A percentile compares a stretch with the other conserved stretches of the same genome.
These are phyloP conservation scores for Kazachstania martiniae DNA, from an alignment of 805 yeast genomes.

Conservation along the genomic window DNA sequence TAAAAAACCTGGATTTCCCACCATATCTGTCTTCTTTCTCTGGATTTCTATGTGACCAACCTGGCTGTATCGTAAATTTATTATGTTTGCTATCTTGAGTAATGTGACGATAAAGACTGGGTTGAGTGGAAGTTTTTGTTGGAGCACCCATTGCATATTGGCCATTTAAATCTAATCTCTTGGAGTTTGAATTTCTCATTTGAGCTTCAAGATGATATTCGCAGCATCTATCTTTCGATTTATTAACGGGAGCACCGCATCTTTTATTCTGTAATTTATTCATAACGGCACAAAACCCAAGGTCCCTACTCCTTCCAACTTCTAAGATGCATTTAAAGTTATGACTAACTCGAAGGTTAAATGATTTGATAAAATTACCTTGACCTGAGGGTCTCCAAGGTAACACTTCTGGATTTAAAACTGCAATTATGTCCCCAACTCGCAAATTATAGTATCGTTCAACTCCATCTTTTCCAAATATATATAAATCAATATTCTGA, in stretches of 20 bases:
- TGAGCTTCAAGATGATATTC: conserved; percentile 58
- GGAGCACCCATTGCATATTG: conserved; percentile 49
- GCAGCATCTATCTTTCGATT: conserved; percentile 45
- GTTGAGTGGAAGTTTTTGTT: conserved; percentile 18
- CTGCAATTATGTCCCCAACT: conserved; percentile 62
- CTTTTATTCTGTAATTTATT: conserved; percentile 39
- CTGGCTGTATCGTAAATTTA: conserved; percentile 5
- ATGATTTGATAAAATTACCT: conserved; percentile 27
- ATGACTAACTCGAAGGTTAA: conserved; percentile 46
- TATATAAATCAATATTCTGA: conserved; percentile 44
- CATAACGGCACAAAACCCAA: conserved; percentile 53
- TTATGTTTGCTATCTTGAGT: background rate
- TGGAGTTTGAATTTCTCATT: conserved; percentile 40
- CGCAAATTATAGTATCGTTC: conserved; percentile 62
- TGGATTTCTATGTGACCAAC: conserved; percentile 5
- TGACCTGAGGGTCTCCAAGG: conserved; percentile 24
- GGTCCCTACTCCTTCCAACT: conserved; percentile 58
- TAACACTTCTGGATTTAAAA: conserved; percentile 64
- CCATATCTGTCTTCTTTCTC: conserved; percentile 2
- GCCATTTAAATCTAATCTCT: conserved; percentile 69
- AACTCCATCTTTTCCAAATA: conserved; percentile 55
- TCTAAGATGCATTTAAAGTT: conserved; percentile 48
- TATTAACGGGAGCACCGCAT: conserved; percentile 56
- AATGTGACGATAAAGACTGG: background rate
- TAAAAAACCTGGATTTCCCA: conserved; percentile 21